Evolutionary conservation across 1,284 basidiomycete species (phyloP).

Genomic region (Austroboletus rostrupii): DNA sequence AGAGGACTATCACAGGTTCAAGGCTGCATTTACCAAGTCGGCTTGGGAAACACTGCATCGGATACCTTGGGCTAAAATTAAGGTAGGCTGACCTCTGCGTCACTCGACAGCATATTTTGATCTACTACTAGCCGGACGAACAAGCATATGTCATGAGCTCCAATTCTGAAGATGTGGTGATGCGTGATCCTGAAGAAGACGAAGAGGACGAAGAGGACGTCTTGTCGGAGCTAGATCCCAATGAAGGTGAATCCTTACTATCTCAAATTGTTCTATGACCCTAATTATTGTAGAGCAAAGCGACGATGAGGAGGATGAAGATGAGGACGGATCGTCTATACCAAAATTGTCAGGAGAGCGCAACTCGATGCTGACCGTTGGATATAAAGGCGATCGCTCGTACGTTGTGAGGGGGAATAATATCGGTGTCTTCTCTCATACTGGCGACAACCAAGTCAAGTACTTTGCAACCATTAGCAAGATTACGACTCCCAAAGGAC

Average conservation of each 20-base stretch:
- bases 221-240: slow-evolving; percentile 56
- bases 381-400: slow-evolving; percentile 94
- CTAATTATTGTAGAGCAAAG: slow-evolving; percentile 37
- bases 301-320: slow-evolving; percentile 57
- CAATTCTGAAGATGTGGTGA: slow-evolving; percentile 79
- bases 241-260: slow-evolving; percentile 40
- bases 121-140: slow-evolving; percentile 58
- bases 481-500: slow-evolving; percentile 78
- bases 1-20: slow-evolving; percentile 63
- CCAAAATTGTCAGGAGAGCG: slow-evolving; percentile 53
- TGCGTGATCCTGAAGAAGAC: slow-evolving; percentile 73
- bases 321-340: slow-evolving; percentile 40
- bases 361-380: slow-evolving; percentile 91
- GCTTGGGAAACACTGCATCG: slow-evolving; percentile 85
- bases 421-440: slow-evolving; percentile 95
- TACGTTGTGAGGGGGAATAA: slow-evolving; percentile 95
- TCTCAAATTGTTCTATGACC: slow-evolving; percentile 1
- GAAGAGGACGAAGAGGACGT: slow-evolving; percentile 76
- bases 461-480: slow-evolving; percentile 89
- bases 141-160: slow-evolving; percentile 71
- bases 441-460: slow-evolving; percentile 75
- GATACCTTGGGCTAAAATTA: slow-evolving; percentile 75
- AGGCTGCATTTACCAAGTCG: slow-evolving; percentile 64
- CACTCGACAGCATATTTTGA: slow-evolving; percentile 1
- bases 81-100: slow-evolving; percentile 45